Percentiles rank a stretch among this genome's conserved stretches.
phyloP scores from a whole-genome alignment of 176 grass and related monocot genomes.

The Bromus sterilis region DNA sequence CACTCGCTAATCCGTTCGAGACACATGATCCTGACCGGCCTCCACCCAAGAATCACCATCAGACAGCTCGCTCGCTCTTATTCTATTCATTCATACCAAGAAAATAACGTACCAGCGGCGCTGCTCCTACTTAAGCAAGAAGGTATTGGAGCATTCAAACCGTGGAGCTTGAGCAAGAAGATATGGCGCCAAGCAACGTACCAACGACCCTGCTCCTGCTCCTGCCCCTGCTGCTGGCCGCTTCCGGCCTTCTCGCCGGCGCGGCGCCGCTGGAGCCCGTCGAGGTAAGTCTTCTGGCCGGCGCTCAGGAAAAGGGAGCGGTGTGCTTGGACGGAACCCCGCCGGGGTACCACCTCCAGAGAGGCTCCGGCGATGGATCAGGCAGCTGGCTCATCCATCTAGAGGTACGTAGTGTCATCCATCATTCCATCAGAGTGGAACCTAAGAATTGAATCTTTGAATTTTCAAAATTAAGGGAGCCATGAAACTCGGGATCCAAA shows the following conservation, averaged over 20 bases:
- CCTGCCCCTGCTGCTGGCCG: neutral
- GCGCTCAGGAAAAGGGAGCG: neutral
- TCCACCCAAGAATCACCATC: neutral
- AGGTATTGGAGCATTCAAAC: neutral
- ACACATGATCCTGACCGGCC: neutral
- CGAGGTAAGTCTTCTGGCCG: neutral
- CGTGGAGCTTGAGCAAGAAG: neutral
- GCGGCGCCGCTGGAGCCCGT: neutral
- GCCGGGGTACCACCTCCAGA: constrained; percentile 67
- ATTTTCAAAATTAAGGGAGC: too few species aligned
- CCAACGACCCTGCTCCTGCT: neutral
- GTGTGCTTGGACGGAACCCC: constrained; percentile 49
- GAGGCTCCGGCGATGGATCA: constrained; percentile 53
- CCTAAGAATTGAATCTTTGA: too few species aligned
- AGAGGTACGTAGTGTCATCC: constrained; percentile 28
- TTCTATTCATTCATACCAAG: neutral
- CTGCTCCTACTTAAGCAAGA: neutral
- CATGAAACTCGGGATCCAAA: too few species aligned
- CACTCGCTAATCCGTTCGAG: too few species aligned
- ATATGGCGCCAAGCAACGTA: neutral
- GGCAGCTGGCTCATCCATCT: constrained; percentile 64
- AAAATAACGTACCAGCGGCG: neutral
- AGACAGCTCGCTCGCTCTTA: neutral
- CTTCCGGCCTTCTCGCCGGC: neutral
- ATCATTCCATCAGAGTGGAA: too few species aligned